Evolutionary conservation across 108 stramenopile species (phyloP).

Genomic region (Epithemia pelagica): DNA sequence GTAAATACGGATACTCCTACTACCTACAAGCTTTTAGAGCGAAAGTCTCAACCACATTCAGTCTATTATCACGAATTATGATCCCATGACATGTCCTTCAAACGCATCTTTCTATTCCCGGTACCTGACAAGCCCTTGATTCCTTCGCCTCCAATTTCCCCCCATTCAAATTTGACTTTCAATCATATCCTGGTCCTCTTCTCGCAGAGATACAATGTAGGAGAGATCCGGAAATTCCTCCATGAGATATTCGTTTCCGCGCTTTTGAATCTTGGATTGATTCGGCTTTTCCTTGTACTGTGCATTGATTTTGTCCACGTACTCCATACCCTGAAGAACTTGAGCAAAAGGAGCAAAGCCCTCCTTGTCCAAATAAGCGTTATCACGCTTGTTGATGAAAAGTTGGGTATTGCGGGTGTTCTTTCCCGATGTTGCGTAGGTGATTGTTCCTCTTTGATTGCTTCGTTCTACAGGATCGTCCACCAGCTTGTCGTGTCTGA

Average conservation of each 20-base stretch:
- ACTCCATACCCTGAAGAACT: slow-evolving; percentile 40
- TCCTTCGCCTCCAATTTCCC: too few relatives aligned
- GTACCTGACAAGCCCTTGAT: too few relatives aligned
- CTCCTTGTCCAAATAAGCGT: slow-evolving; percentile 64
- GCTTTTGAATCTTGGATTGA: slow-evolving; percentile 24
- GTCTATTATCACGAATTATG: too few relatives aligned
- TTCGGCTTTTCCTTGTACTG: slow-evolving; percentile 28
- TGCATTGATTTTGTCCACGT: slow-evolving; percentile 26
- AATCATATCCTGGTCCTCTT: slow-evolving; percentile 11
- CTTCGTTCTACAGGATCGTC: slow-evolving; percentile 79
- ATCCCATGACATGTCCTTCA: too few relatives aligned
- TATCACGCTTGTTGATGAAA: slow-evolving; percentile 81
- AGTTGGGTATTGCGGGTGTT: slow-evolving; percentile 83
- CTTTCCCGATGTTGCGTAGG: slow-evolving; percentile 77
- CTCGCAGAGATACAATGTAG: slow-evolving; percentile 6
- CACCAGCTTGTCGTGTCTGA: slow-evolving; percentile 16
- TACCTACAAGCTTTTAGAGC: too few relatives aligned
- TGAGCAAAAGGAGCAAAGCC: slow-evolving; percentile 85
- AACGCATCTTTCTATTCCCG: too few relatives aligned
- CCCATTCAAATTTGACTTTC: not conserved
- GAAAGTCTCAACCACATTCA: too few relatives aligned
- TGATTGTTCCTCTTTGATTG: slow-evolving; percentile 74
- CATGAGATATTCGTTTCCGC: slow-evolving; percentile 31
- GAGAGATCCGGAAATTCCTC: slow-evolving; percentile 31
- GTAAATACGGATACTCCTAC: too few relatives aligned